Base-by-base conservation (phyloP, 1,284 basidiomycete genomes). In the Crocinoboletus sp. region DNA sequence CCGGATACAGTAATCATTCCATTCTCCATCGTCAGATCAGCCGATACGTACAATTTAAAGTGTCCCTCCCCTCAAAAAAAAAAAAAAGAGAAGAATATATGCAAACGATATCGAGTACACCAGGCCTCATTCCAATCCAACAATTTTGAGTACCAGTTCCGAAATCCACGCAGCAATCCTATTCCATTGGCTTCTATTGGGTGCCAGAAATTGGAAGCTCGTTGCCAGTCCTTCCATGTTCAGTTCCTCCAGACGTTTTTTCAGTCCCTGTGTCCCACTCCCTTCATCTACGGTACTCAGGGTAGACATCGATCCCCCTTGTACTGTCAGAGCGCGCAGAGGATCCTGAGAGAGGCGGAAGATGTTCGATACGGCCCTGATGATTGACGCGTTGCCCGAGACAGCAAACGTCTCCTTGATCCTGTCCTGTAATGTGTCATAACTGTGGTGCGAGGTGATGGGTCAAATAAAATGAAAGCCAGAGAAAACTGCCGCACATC, bases 351-450 rank as follows among this genome's bases (percentile, higher is more conserved):
- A 76, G 22, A 82, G 70, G 11, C 81, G 77, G 66, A 91, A 87
- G 47, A 94, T 81, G 48, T 73, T 80, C 5, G 87, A 85, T 17
- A 84, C 81, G 13, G 83, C 76, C 31, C 75, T 72, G 45, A 93
- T 77, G 52, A 92, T 84, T 2, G 74, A 68, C 3, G 85, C 72
- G 50, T 87, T 89, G 6, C 84, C 78, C 1, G 86, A 84, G 43
- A 78, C 84, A 22, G 80, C 76, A 52, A 93, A 82, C 0, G 80
- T 76, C n/a, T 86, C 82, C 51, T 80, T 82, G 59, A 93, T 80
- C 49, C 81, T 80, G 42, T 90, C 88, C 57, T 89, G 81, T 37
- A 93, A 60, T 34, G 76, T 76, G 47, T 92, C 89, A 56, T 89
- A 92, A 12, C 89, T 92, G 50, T 7, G 32, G 25, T 25, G 22